These are phyloP conservation scores for Botrytis cinerea DNA, from an alignment of 2,329 filamentous ascomycete species.

Conservation along the genomic window DNA sequence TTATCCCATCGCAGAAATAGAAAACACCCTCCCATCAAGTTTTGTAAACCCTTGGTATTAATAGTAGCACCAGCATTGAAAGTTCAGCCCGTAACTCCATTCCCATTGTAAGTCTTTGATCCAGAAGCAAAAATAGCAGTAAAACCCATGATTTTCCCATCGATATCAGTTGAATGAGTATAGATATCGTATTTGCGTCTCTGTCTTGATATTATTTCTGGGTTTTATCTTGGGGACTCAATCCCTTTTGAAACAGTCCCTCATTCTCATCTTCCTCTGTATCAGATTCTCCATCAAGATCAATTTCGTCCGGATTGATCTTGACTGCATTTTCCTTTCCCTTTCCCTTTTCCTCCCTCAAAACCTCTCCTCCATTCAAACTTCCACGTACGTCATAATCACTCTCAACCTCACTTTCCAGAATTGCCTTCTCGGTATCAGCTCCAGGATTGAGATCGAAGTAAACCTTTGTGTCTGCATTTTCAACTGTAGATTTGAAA, in stretches of 20 bases:
- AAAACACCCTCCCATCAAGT: not conserved
- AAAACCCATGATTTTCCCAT: not conserved
- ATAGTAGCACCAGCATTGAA: not conserved
- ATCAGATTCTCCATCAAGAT: not conserved
- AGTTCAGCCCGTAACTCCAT: not conserved
- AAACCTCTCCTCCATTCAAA: no score
- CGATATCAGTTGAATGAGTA: not conserved
- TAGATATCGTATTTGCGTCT: no score
- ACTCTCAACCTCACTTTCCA: not conserved
- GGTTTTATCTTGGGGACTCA: not conserved
- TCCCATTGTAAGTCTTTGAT: not conserved
- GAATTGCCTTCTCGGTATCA: not conserved
- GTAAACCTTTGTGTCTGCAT: slow-evolving; percentile 8
- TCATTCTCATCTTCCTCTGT: not conserved
- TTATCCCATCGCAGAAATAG: not conserved
- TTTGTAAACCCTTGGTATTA: not conserved
- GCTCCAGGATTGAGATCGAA: not conserved
- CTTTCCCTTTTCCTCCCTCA: not conserved
- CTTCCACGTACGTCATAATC: not conserved
- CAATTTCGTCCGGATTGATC: slow-evolving; percentile 21
- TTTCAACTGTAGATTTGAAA: not conserved
- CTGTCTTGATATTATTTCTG: not conserved
- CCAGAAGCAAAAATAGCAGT: not conserved
- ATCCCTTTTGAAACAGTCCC: not conserved
- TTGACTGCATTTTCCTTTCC: not conserved